These are phyloP conservation scores for Periconia sp. DNA, from an alignment of 2,329 filamentous ascomycete genomes.

Conservation along the genomic window DNA sequence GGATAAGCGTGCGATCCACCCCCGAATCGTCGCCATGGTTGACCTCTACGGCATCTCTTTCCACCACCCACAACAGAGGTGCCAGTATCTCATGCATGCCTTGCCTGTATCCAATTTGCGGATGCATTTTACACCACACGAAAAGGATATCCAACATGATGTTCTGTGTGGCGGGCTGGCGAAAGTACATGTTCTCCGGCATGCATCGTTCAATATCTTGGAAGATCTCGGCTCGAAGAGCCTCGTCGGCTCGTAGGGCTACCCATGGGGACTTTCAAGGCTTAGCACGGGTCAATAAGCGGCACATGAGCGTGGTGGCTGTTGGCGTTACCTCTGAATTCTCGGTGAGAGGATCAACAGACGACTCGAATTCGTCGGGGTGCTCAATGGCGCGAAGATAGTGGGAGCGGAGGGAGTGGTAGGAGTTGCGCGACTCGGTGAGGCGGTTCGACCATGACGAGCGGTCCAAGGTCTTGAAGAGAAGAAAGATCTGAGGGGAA, in stretches of 20 bases:
- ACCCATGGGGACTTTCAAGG: conserved; percentile 81
- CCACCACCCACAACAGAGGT: conserved; percentile 81
- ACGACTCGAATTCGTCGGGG: conserved; percentile 75
- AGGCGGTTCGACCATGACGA: conserved; percentile 70
- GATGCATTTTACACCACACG: conserved; percentile 91
- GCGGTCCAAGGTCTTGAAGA: conserved; percentile 69
- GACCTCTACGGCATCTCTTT: conserved; percentile 73
- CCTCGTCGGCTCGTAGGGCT: conserved; percentile 80
- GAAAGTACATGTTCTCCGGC: conserved; percentile 89
- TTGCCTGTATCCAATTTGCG: conserved; percentile 87
- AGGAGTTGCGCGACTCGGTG: conserved; percentile 70
- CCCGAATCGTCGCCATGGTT: conserved; percentile 23
- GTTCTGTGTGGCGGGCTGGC: conserved; percentile 73
- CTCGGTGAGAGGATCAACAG: conserved; percentile 82
- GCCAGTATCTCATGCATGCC: conserved; percentile 97
- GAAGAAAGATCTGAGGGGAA: conserved; percentile 68
- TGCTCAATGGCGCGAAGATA: conserved; percentile 82
- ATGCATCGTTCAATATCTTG: conserved; percentile 92
- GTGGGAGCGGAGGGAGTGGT: conserved; percentile 70
- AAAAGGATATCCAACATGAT: conserved; percentile 89
- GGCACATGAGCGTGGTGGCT: conserved; percentile 19
- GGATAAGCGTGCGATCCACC: conserved; percentile 29
- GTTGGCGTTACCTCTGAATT: conserved; percentile 62
- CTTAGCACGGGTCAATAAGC: conserved; percentile 52
- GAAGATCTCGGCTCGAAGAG: conserved; percentile 81